phyloP scores from a whole-genome alignment of 495 filamentous ascomycete genomes.

The Lasiosphaeris hirsuta region DNA sequence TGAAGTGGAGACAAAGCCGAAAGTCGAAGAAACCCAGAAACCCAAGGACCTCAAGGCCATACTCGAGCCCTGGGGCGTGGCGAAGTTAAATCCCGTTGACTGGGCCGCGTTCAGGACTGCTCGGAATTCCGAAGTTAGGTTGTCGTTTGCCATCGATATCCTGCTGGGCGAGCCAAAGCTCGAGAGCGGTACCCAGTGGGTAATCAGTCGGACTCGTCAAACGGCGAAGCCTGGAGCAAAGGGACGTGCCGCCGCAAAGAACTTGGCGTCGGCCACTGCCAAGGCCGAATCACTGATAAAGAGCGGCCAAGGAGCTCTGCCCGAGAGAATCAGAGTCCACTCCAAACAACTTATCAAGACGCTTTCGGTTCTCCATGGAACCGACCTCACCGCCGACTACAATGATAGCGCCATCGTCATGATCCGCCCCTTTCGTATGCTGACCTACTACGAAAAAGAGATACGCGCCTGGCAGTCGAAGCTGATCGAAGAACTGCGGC shows the following conservation, averaged over 20 bases:
- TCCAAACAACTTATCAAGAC: conserved; percentile 22
- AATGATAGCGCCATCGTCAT: conserved; percentile 13
- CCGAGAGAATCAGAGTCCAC: conserved; percentile 25
- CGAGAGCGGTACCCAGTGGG: background rate
- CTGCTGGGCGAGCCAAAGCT: background rate
- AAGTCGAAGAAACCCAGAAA: too few species aligned
- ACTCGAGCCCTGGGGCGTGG: too few species aligned
- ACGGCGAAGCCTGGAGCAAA: too few species aligned
- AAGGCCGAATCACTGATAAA: background rate
- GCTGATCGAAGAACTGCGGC: conserved; percentile 2
- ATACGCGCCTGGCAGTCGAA: conserved; percentile 19
- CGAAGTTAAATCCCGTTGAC: too few species aligned
- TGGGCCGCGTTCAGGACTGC: too few species aligned
- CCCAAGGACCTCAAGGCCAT: too few species aligned
- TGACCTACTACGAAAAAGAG: conserved; percentile 19
- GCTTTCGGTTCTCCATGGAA: conserved; percentile 14
- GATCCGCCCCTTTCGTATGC: conserved; percentile 23
- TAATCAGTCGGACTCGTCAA: too few species aligned
- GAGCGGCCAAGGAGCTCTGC: conserved; percentile 5
- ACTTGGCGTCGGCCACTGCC: too few species aligned
- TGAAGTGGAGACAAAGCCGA: too few species aligned
- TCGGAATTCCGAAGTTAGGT: background rate
- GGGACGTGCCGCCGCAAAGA: too few species aligned
- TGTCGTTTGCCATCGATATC: background rate
- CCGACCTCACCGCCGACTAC: background rate